Percentiles rank a stretch among this genome's conserved stretches.
phyloP scores from a whole-genome alignment of 768 basidiomycete genomes.

The Wakefieldia striispora region DNA sequence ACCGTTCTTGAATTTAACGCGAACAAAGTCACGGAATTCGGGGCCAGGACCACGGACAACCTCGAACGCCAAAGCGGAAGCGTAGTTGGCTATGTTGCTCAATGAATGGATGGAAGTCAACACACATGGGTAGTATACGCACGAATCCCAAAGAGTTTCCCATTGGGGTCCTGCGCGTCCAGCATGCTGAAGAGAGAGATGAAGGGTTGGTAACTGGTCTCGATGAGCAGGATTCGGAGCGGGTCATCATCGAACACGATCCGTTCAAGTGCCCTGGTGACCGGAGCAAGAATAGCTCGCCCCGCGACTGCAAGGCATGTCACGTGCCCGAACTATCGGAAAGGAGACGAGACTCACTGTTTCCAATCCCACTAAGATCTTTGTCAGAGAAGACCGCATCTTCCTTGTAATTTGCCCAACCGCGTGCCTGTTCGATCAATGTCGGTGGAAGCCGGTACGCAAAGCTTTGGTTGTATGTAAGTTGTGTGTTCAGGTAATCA shows the following conservation, averaged over 20 bases:
- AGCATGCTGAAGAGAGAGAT: conserved; percentile 81
- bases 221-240: conserved; percentile 71
- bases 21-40: conserved; percentile 74
- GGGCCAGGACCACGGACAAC: conserved; percentile 72
- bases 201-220: conserved; percentile 85
- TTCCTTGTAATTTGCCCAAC: conserved; percentile 76
- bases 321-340: not conserved
- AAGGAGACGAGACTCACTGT: conserved; percentile 47
- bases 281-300: conserved; percentile 68
- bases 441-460: conserved; percentile 73
- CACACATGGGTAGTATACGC: conserved; percentile 28
- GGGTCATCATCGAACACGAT: conserved; percentile 78
- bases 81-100: conserved; percentile 55
- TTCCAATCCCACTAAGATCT: conserved; percentile 65
- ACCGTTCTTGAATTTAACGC: conserved; percentile 82
- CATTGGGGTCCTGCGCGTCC: conserved; percentile 49
- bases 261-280: conserved; percentile 68
- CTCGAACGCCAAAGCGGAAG: conserved; percentile 72
- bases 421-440: conserved; percentile 68
- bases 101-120: not conserved
- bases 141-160: conserved; percentile 64
- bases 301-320: conserved; percentile 62
- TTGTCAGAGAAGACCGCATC: conserved; percentile 66
- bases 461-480: conserved; percentile 79
- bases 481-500: conserved; percentile 76